Percentiles rank a stretch among this genome's conserved stretches.
These are phyloP conservation scores for Diaporthe humulicola DNA, from an alignment of 2,329 filamentous ascomycete genomes.

Conservation along the genomic window DNA sequence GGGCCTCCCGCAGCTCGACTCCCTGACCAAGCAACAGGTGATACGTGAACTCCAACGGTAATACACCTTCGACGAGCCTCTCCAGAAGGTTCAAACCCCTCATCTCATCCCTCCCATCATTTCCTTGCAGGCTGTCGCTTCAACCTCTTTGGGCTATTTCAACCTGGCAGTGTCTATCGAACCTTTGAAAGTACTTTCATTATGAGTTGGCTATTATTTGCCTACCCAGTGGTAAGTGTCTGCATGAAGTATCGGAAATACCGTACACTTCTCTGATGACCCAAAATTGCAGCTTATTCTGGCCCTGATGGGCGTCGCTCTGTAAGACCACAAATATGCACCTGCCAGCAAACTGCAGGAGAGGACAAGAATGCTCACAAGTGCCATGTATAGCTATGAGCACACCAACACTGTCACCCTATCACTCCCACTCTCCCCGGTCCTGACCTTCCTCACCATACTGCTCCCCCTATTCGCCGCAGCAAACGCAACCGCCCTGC, in stretches of 20 bases:
- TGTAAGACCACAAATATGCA: slow-evolving; percentile 32
- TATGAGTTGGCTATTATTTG: slow-evolving; percentile 21
- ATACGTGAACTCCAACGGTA: neutral
- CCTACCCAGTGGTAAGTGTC: slow-evolving; percentile 24
- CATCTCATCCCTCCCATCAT: neutral
- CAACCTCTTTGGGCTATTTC: neutral
- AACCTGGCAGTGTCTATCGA: neutral
- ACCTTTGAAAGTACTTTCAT: neutral
- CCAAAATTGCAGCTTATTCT: slow-evolving; percentile 41
- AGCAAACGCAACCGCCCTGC: slow-evolving; percentile 53
- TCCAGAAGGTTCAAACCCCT: slow-evolving; percentile 15
- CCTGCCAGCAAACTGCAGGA: neutral
- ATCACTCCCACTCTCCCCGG: slow-evolving; percentile 55
- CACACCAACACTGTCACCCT: slow-evolving; percentile 55
- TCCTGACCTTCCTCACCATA: slow-evolving; percentile 53
- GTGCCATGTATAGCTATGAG: slow-evolving; percentile 49
- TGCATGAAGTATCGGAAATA: neutral
- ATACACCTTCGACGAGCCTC: neutral
- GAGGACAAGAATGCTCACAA: slow-evolving; percentile 26
- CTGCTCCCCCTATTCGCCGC: slow-evolving; percentile 57
- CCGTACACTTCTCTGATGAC: neutral
- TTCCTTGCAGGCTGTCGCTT: neutral
- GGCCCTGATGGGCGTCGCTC: slow-evolving; percentile 43
- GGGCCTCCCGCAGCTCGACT: slow-evolving; percentile 27
- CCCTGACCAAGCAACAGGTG: neutral